Conservation (phyloP, 345 rosid species). For the Citrus australasica region DNA sequence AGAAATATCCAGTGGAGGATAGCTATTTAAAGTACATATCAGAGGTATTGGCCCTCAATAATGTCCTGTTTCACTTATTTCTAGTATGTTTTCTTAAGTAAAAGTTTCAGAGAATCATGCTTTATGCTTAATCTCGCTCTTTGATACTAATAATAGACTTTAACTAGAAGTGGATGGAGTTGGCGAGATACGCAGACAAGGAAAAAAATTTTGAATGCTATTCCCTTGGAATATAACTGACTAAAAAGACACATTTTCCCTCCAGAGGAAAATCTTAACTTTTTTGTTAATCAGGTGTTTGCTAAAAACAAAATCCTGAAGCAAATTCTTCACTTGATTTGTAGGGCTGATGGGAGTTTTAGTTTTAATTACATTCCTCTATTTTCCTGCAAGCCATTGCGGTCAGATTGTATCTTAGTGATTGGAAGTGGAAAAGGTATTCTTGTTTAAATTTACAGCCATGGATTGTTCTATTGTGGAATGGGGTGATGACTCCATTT, state of each 20-base stretch:
- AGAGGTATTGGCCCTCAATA: conserved; percentile 42
- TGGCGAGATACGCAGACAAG: not conserved
- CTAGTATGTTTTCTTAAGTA: not conserved
- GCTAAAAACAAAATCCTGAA: not conserved
- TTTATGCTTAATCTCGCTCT: not conserved
- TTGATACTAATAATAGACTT: not conserved
- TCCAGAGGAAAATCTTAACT: not conserved
- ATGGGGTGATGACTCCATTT: not conserved
- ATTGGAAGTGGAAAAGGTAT: not conserved
- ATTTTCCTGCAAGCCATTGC: not conserved
- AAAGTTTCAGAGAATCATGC: not conserved
- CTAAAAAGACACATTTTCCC: not conserved
- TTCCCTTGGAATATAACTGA: not conserved
- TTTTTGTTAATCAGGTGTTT: not conserved
- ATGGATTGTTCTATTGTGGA: not conserved
- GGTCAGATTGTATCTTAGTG: not conserved
- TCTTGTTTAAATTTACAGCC: not conserved
- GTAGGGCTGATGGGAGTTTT: not conserved
- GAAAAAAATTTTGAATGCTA: not conserved
- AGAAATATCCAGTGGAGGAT: conserved; percentile 83
- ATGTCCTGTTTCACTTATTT: not conserved
- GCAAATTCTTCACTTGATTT: not conserved
- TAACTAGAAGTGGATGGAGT: not conserved
- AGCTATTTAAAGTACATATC: conserved; percentile 77
- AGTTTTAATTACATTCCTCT: not conserved